Percentiles rank a stretch among this genome's conserved stretches.
Evolutionary conservation across 371 early-diverging fungal genomes (phyloP).

Genomic region (Smittium culicis): DNA sequence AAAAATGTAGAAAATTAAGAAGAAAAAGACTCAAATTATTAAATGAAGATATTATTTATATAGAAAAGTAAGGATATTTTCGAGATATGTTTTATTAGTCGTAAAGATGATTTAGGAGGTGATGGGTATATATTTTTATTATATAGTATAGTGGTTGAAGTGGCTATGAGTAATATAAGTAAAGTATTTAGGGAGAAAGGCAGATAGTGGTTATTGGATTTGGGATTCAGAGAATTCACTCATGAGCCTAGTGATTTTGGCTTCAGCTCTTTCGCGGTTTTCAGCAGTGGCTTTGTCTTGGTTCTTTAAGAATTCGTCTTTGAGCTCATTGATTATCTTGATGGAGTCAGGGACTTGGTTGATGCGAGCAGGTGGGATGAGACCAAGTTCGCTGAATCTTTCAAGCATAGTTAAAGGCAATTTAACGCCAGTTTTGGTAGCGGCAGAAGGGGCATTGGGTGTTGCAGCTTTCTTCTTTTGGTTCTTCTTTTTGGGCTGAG

Average conservation of each 20-base stretch:
- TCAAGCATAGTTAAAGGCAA: slow-evolving; percentile 68
- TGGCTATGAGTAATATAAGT: no score
- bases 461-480: slow-evolving; percentile 24
- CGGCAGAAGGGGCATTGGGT: slow-evolving; percentile 4
- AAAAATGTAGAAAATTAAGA: no score
- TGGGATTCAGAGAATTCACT: slow-evolving; percentile 18
- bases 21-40: no score
- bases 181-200: no score
- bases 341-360: slow-evolving; percentile 57
- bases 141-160: no score
- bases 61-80: no score
- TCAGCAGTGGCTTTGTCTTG: slow-evolving; percentile 64
- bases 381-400: slow-evolving; percentile 63
- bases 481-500: slow-evolving; percentile 47
- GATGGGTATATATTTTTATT: no score
- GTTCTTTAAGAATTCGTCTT: slow-evolving; percentile 50
- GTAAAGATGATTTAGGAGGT: no score
- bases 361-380: slow-evolving; percentile 58
- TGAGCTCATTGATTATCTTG: slow-evolving; percentile 54
- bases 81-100: no score
- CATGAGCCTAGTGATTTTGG: slow-evolving; percentile 54
- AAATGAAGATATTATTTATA: no score
- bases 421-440: slow-evolving; percentile 12
- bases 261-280: slow-evolving; percentile 78
- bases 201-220: background rate